These are phyloP conservation scores for Leishmania guyanensis DNA, from an alignment of 208 protist genomes.

Conservation along the genomic window DNA sequence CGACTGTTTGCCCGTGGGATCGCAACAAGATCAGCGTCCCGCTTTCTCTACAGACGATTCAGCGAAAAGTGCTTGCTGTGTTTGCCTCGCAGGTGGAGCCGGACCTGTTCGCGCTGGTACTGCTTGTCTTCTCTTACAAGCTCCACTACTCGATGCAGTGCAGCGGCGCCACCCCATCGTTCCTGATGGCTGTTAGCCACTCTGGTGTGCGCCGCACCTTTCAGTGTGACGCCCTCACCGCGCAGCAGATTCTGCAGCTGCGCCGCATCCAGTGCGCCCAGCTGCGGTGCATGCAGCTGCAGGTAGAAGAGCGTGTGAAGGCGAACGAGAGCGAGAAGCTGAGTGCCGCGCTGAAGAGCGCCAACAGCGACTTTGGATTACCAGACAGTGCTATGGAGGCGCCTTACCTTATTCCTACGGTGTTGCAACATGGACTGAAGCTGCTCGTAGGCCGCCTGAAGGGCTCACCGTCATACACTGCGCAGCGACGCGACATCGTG, in stretches of 20 bases:
- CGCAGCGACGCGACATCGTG: slow-evolving; percentile 3
- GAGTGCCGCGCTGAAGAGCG: slow-evolving; percentile 27
- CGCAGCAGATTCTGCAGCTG: slow-evolving; percentile 68
- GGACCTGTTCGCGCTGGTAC: slow-evolving; percentile 62
- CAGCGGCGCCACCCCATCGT: slow-evolving; percentile 12
- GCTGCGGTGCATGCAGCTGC: slow-evolving; percentile 59
- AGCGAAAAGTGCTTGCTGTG: slow-evolving; percentile 56
- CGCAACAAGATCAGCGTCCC: slow-evolving; percentile 60
- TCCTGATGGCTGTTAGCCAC: slow-evolving; percentile 46
- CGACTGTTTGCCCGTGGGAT: slow-evolving; percentile 69
- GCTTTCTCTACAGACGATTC: slow-evolving; percentile 62
- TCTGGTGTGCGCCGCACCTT: slow-evolving; percentile 52
- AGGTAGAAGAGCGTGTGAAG: slow-evolving; percentile 48
- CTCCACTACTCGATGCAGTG: slow-evolving; percentile 41
- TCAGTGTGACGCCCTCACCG: slow-evolving; percentile 54
- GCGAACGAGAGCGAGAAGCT: slow-evolving; percentile 42
- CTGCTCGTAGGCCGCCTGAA: slow-evolving; percentile 47
- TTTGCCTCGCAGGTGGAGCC: slow-evolving; percentile 63
- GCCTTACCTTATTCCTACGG: slow-evolving; percentile 44
- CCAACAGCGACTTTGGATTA: slow-evolving; percentile 75
- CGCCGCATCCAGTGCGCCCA: slow-evolving; percentile 72
- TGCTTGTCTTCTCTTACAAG: slow-evolving; percentile 62
- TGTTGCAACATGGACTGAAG: slow-evolving; percentile 55
- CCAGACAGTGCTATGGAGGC: slow-evolving; percentile 34
- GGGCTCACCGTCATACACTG: slow-evolving; percentile 17